Evolutionary conservation across 176 grass and related monocot species (phyloP), one percentile per base, ranked within the genome.

Genomic region (Dactylis glomerata): DNA sequence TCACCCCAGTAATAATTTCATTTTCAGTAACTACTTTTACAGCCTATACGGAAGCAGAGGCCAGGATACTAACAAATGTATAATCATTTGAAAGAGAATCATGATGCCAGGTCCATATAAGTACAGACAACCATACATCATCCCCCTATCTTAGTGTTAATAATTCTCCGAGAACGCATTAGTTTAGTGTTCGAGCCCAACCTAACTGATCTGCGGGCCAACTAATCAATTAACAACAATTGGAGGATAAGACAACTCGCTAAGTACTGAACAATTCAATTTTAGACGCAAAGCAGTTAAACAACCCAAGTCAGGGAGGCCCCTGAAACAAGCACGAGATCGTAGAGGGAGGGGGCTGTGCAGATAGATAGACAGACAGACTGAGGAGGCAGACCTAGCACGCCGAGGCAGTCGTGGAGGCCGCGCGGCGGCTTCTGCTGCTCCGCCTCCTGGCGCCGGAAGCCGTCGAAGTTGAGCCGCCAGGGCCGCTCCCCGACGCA

Each of bases 381-480:
- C n/a, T n/a, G n/a, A n/a, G 10, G 45, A 69, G 38, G 41, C 74
- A 36, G 28, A 94, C 95, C 95, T 89, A 86, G 77, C 36, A 91
- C 82, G 44, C 86, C 90, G 78, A 97, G 84, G 88, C 84, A 92
- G 50, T 92, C 82, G 15, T 92, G 95, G 55, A 89, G 63, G 31
- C 90, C 68, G 40, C 92, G 88, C 16, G 86, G 55, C 22, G 88
- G 86, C 22, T 66, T 87, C 54, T 91, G 86, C 88, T 86, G 78
- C n/a, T 56, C 77, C 41, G 62, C 51, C 42, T 87, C 88, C 46
- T 87, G 45, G 36, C 62, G 88, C 8, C 79, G 78, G 84, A 94
- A 87, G 2, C 68, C 68, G 40, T 90, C 81, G 68, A 97, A 89
- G 62, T 91, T 97, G 88, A 97, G 84, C 49, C 88, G 79, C 90